Evolutionary conservation across 208 protist genomes (phyloP), one percentile per base, ranked within the genome.

Genomic region (Herpetomonas tarakana): DNA sequence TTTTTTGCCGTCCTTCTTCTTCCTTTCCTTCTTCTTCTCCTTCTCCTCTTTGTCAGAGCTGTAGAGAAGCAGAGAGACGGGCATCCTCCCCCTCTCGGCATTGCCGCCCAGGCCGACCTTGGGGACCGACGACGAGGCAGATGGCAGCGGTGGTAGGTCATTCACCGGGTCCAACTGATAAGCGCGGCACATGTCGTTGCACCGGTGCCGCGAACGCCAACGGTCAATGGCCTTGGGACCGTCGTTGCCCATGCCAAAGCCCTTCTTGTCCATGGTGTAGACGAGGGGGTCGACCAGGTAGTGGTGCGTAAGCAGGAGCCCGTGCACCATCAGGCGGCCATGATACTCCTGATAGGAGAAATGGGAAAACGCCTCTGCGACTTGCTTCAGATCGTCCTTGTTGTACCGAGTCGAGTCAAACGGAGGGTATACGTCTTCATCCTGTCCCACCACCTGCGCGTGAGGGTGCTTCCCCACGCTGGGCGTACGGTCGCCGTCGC

Each of bases 321-420:
- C 81, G 56, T 71, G 62, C 45, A 85, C 59, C 7, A 91, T 24
- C 61, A 83, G 68, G 19, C 49, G 25, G 24, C 52, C 53, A 6
- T 56, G 52, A 14, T 65, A 78, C 35, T 64, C 45, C 24, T 63
- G 50, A 31, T 75, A 74, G 16, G 75, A 77, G 56, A 88, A 88
- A 63, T 91, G 84, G 2, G 84, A 84, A 54, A 91, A 83, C 7
- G 78, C 84, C 44, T 95, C 85, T 2, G 91, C 79, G 14, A 88
- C 71, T 7, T 12, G 16, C 30, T 81, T 62, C 25, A 68, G 54
- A 59, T 66, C 75, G 26, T 69, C 59, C 19, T 59, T 38, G 7
- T 59, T 67, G 35, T 55, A 35, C 65, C 70, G 71, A 3, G 45
- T 21, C 2, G 58, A 19, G 57, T 68, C 65, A 24, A 50, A 65